These are phyloP conservation scores for Penicillium psychrosexuale DNA, from an alignment of 2,329 filamentous ascomycete species.

Conservation along the genomic window DNA sequence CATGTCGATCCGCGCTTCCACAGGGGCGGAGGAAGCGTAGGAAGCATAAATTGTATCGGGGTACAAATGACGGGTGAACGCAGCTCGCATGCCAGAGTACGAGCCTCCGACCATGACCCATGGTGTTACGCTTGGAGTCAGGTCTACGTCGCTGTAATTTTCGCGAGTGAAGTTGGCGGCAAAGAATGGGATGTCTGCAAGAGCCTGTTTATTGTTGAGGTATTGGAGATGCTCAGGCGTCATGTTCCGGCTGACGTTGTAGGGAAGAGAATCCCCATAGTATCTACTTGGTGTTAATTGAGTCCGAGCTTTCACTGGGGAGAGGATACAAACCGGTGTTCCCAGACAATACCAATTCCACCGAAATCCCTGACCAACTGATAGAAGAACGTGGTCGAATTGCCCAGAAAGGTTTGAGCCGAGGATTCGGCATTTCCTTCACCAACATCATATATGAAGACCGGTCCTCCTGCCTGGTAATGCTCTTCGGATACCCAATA, in stretches of 20 bases:
- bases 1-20: constrained; percentile 51
- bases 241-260: constrained; percentile 35
- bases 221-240: constrained; percentile 42
- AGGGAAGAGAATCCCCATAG: constrained; percentile 43
- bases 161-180: constrained; percentile 40
- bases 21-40: constrained; percentile 43
- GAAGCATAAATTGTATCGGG: constrained; percentile 43
- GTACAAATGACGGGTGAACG: constrained; percentile 44
- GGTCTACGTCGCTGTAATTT: constrained; percentile 31
- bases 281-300: constrained; percentile 32
- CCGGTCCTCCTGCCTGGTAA: constrained; percentile 56
- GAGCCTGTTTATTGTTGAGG: constrained; percentile 44
- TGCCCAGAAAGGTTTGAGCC: constrained; percentile 36
- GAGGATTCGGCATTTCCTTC: constrained; percentile 44
- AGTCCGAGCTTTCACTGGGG: not conserved
- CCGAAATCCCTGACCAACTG: constrained; percentile 35
- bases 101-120: constrained; percentile 50
- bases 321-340: constrained; percentile 38
- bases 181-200: constrained; percentile 47
- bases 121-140: constrained; percentile 42
- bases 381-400: constrained; percentile 30
- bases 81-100: constrained; percentile 45
- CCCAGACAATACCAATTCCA: constrained; percentile 43
- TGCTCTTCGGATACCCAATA: constrained; percentile 55
- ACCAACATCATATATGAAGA: constrained; percentile 50